Conservation (phyloP, 768 basidiomycete species). For the Lactifluus hygrophoroides region DNA sequence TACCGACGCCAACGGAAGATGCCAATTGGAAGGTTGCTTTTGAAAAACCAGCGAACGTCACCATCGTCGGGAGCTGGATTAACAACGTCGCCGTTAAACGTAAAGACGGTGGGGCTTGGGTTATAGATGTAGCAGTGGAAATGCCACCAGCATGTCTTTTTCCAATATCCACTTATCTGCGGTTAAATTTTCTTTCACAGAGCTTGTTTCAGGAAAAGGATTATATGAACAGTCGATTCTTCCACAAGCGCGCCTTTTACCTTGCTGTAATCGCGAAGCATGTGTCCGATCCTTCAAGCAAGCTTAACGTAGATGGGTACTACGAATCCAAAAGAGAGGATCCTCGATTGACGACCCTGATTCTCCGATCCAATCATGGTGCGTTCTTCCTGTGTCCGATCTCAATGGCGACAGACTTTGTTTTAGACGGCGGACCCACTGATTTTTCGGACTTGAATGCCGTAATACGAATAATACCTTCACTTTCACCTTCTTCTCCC, state of each 20-base stretch:
- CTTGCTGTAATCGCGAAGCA: conserved; percentile 69
- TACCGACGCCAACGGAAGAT: conserved; percentile 65
- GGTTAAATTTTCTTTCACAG: conserved; percentile 28
- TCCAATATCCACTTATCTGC: neutral
- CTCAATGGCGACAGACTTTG: neutral
- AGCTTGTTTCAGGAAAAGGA: conserved; percentile 93
- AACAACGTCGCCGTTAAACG: conserved; percentile 67
- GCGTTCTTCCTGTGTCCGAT: conserved; percentile 1
- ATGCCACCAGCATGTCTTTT: conserved; percentile 62
- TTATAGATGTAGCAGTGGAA: conserved; percentile 74
- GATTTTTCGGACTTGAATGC: conserved; percentile 64
- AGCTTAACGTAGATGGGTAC: conserved; percentile 46
- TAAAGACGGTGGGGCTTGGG: conserved; percentile 54
- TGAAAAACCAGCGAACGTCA: conserved; percentile 65
- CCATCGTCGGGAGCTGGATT: conserved; percentile 81
- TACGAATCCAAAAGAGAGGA: conserved; percentile 55
- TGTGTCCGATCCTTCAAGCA: conserved; percentile 37
- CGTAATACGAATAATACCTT: conserved; percentile 67
- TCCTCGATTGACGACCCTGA: conserved; percentile 55
- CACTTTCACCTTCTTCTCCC: conserved; percentile 48
- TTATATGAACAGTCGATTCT: conserved; percentile 79
- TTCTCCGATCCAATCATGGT: conserved; percentile 53
- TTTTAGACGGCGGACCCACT: conserved; percentile 38
- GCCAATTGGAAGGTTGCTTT: conserved; percentile 87
- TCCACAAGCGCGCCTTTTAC: conserved; percentile 89